Evolutionary conservation across 768 basidiomycete genomes (phyloP).

Genomic region (Kwoniella dejecticola): DNA sequence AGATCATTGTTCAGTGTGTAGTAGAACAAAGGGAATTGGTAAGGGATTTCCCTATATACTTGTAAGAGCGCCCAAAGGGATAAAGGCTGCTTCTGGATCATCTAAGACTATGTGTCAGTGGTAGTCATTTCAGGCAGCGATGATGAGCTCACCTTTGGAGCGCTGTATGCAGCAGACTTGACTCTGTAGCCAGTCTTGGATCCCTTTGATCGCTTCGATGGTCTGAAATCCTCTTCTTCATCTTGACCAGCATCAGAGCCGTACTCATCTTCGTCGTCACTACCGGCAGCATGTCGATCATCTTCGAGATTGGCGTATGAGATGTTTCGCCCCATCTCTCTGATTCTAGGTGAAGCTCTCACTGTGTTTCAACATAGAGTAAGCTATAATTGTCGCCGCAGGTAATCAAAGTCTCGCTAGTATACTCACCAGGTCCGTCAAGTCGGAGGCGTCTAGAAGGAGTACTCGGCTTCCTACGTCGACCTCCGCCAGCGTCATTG

Average conservation of each 20-base stretch:
- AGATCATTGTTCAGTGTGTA: constrained; percentile 54
- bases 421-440: constrained; percentile 29
- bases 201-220: constrained; percentile 38
- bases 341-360: constrained; percentile 49
- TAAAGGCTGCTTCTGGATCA: constrained; percentile 26
- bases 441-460: constrained; percentile 26
- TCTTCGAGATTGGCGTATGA: constrained; percentile 53
- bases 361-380: constrained; percentile 14
- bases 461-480: constrained; percentile 24
- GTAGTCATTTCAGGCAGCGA: not conserved
- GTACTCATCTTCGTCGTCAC: constrained; percentile 39
- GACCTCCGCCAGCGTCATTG: not conserved
- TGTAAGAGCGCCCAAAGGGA: constrained; percentile 49
- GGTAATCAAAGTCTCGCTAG: not conserved
- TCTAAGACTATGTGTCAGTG: constrained; percentile 14
- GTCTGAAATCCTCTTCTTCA: constrained; percentile 52
- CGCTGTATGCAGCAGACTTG: constrained; percentile 2
- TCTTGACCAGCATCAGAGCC: constrained; percentile 21
- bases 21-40: constrained; percentile 54
- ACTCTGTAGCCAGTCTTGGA: constrained; percentile 1
- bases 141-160: constrained; percentile 21
- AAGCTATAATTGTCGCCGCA: constrained; percentile 6
- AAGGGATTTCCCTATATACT: constrained; percentile 45
- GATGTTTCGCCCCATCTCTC: constrained; percentile 46
- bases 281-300: constrained; percentile 19